Conservation (phyloP, 129 eudicot genomes). For the Lactuca sativa region DNA sequence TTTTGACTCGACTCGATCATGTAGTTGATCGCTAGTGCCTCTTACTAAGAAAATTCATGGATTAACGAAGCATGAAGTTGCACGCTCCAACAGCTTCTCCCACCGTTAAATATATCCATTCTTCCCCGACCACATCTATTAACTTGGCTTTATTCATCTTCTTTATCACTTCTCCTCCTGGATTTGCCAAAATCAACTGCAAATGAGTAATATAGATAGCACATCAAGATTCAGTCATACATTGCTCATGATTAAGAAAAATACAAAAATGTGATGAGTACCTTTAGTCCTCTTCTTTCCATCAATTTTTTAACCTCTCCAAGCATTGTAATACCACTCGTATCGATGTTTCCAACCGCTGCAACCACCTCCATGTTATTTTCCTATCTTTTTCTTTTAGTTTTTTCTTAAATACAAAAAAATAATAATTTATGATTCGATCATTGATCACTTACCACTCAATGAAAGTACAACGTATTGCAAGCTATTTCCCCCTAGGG, state of each 20-base stretch:
- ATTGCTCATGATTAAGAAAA: not conserved
- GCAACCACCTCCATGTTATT: conserved; percentile 13
- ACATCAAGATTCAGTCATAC: not conserved
- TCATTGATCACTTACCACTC: conserved; percentile 55
- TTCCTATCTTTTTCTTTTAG: not conserved
- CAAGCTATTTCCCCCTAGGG: conserved; percentile 41
- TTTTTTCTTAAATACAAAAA: not conserved
- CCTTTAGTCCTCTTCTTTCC: conserved; percentile 84
- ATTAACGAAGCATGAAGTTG: conserved; percentile 62
- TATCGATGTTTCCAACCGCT: conserved; percentile 95
- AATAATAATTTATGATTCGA: not conserved
- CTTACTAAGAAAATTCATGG: conserved; percentile 15
- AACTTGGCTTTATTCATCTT: conserved; percentile 71
- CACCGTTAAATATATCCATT: conserved; percentile 77
- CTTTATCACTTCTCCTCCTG: conserved; percentile 89
- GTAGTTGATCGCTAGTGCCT: too few species aligned
- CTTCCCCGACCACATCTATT: conserved; percentile 64
- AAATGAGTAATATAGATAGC: not conserved
- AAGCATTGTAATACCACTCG: conserved; percentile 90
- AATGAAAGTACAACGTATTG: conserved; percentile 74
- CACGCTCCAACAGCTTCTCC: conserved; percentile 91
- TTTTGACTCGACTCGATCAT: too few species aligned
- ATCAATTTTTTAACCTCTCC: conserved; percentile 67
- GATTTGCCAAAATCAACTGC: conserved; percentile 81
- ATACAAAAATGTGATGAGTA: not conserved